Base-by-base conservation (phyloP, 305 asterid genomes). In the Ilex paraguariensis region DNA sequence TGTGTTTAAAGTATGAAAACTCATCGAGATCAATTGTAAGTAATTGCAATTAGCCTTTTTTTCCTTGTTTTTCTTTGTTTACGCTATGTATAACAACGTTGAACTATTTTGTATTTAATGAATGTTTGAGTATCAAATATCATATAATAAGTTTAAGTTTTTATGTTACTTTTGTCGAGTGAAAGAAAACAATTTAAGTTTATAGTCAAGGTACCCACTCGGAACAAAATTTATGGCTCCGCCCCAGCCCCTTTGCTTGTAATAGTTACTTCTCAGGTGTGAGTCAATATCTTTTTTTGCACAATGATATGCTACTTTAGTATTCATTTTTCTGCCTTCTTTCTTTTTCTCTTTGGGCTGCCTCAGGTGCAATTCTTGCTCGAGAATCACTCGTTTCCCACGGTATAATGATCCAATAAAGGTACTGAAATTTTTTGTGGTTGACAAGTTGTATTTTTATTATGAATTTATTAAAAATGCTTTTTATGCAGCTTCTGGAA, bases 331-430 rank as follows among this genome's bases (percentile, higher is more conserved):
- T 50, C 6, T 50, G 13, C 15, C 14, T 50, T 50, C 16, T 6
- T n/a, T 11, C 14, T 60, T 54, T 55, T 28, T 42, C 48, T 67
- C 32, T 55, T 33, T 66, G 56, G 30, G 54, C 46, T 44, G 40
- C 54, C 33, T 40, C 88, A 92, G 98, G 65, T 92, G 98, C 91
- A 82, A 77, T 59, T 77, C 81, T 13, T 92, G 98, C 82, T 78
- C 82, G 63, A 77, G 44, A 32, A 62, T 81, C 60, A 87, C 95
- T 67, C 98, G 97, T 66, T 92, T 90, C 80, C 98, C 98, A n/a
- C 84, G 98, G 84, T 92, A 92, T 81, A 84, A 77, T 75, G 98
- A 92, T 74, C 94, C 98, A 50, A 16, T 82, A 57, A 92, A 92
- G 98, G 98, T 92, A 80, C 56, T 64, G 42, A 53, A 63, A 59